Evolutionary conservation across 2,329 filamentous ascomycete genomes (phyloP).

Genomic region (Ophiostoma sp.): DNA sequence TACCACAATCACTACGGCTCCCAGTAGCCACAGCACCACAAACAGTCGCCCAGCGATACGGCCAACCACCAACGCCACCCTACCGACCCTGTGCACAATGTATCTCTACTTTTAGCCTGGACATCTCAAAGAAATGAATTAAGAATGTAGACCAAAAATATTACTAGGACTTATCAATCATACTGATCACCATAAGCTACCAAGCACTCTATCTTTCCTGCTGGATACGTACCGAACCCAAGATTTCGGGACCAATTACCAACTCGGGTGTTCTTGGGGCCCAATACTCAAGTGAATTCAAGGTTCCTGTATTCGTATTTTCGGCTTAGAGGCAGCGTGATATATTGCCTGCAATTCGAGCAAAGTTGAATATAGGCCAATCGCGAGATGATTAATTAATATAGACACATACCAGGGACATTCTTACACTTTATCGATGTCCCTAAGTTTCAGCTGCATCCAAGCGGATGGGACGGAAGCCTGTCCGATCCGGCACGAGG

Average conservation of each 20-base stretch:
- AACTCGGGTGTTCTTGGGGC: neutral
- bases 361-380: neutral
- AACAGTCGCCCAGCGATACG: neutral
- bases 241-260: neutral
- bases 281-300: neutral
- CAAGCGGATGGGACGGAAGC: neutral
- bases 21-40: neutral
- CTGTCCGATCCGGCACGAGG: slow-evolving; percentile 7
- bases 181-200: too few species aligned
- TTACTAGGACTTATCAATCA: too few species aligned
- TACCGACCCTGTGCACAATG: neutral
- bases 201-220: neutral
- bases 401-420: neutral
- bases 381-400: neutral
- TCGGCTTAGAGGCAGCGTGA: slow-evolving; percentile 3
- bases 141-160: too few species aligned
- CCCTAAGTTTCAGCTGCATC: neutral
- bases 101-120: too few species aligned
- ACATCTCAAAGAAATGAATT: too few species aligned
- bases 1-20: neutral
- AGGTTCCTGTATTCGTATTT: neutral
- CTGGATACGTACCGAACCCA: neutral
- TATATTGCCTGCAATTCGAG: neutral
- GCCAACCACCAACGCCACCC: neutral
- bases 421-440: neutral